These are phyloP conservation scores for Neurospora sp. DNA, from an alignment of 495 filamentous ascomycete species.

Conservation along the genomic window DNA sequence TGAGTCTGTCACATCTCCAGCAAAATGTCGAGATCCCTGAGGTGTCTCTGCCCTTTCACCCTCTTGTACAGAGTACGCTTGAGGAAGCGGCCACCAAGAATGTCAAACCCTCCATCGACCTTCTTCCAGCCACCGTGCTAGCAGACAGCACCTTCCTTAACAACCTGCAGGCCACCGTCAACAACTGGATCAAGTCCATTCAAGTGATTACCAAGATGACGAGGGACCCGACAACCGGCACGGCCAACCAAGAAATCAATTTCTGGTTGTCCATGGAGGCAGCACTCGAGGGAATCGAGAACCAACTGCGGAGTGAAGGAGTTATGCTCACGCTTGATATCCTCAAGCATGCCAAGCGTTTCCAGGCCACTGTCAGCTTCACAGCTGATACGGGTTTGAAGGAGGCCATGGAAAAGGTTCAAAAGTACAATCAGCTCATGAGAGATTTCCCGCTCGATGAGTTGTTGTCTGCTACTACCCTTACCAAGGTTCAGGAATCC, in stretches of 20 bases:
- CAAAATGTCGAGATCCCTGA: conserved; percentile 97
- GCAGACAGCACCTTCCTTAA: conserved; percentile 87
- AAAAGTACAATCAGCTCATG: conserved; percentile 98
- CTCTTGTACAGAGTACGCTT: conserved; percentile 73
- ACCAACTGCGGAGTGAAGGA: conserved; percentile 75
- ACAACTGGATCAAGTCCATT: conserved; percentile 96
- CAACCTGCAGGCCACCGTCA: conserved; percentile 83
- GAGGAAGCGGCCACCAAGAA: conserved; percentile 57
- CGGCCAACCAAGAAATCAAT: conserved; percentile 92
- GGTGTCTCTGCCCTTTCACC: conserved; percentile 72
- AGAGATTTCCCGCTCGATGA: conserved; percentile 95
- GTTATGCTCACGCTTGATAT: conserved; percentile 89
- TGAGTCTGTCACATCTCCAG: conserved; percentile 81
- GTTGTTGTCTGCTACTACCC: conserved; percentile 78
- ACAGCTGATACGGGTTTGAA: conserved; percentile 87
- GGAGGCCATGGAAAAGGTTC: conserved; percentile 87
- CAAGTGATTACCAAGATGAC: conserved; percentile 94
- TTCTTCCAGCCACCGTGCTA: conserved; percentile 61
- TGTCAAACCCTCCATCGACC: conserved; percentile 58
- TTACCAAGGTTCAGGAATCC: conserved; percentile 84
- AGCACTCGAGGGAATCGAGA: conserved; percentile 79
- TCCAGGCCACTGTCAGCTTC: conserved; percentile 94
- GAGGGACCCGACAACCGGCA: conserved; percentile 75
- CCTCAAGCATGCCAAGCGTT: conserved; percentile 88
- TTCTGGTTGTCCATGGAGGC: conserved; percentile 97